Conservation (phyloP, 1,284 basidiomycete species). For the Cryptococcus maquisensis region DNA sequence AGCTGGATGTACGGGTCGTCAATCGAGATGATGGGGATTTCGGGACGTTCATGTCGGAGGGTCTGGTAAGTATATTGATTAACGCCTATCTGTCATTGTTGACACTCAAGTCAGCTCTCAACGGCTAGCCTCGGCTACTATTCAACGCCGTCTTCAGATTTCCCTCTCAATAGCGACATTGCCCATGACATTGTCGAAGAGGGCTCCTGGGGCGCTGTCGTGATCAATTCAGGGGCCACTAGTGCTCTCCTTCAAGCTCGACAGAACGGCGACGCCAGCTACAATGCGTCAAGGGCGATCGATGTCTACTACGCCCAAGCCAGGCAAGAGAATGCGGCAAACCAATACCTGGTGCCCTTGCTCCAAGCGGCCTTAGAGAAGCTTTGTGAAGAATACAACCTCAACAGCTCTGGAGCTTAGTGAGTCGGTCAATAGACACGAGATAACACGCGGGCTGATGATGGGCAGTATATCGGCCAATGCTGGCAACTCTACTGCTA, state of each 20-base stretch:
- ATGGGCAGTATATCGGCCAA: slow-evolving; percentile 28
- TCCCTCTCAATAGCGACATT: slow-evolving; percentile 26
- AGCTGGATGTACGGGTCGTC: slow-evolving; percentile 51
- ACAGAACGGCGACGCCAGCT: slow-evolving; percentile 32
- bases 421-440: slow-evolving; percentile 18
- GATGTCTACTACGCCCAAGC: slow-evolving; percentile 45
- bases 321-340: slow-evolving; percentile 46
- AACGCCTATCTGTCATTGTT: not conserved
- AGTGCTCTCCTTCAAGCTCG: slow-evolving; percentile 27
- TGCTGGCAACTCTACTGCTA: slow-evolving; percentile 49
- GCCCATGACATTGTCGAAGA: slow-evolving; percentile 38
- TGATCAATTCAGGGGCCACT: slow-evolving; percentile 38
- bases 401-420: slow-evolving; percentile 29
- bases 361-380: slow-evolving; percentile 27
- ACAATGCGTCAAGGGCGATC: slow-evolving; percentile 32
- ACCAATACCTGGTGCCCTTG: slow-evolving; percentile 43
- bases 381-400: slow-evolving; percentile 25
- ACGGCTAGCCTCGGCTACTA: slow-evolving; percentile 33
- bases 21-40: slow-evolving; percentile 52
- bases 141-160: slow-evolving; percentile 25
- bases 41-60: slow-evolving; percentile 40
- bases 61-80: slow-evolving; percentile 6
- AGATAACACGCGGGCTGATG: not conserved
- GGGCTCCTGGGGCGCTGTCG: slow-evolving; percentile 42
- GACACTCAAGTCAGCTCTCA: slow-evolving; percentile 25